Base-by-base conservation (phyloP, 2,329 filamentous ascomycete species). In the Stagonosporopsis rhizophila region DNA sequence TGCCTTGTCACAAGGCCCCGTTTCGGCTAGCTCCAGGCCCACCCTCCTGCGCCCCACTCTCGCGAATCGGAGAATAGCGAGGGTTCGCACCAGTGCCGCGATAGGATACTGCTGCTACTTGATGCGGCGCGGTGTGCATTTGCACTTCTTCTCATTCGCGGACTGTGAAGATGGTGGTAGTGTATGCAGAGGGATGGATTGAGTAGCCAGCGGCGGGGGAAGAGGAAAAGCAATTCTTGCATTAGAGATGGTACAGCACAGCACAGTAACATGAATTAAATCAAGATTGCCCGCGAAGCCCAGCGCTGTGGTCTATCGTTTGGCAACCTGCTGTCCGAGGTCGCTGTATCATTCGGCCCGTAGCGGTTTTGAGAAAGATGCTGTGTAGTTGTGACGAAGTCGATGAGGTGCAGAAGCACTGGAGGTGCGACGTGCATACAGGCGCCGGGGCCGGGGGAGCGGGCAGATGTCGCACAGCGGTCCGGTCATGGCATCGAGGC, bases 1-100 rank as follows among this genome's bases (percentile, higher is more conserved):
- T 9, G 11, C 38, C 28, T 39, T 35, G 19, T 14, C 19, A 20
- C 35, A 38, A 38, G 20, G 34, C 34, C 35, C 17, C 35, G 35
- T 38, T 38, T 1, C 17, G 35, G 35, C n/a, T 32, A 15, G 14
- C 12, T 14, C 12, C 7, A 11, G 20, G 35, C 34, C n/a, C 3
- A 3, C 35, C n/a, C 3, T 12, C 35, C 35, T 11, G 17, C 17
- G 30, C 15, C 30, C 30, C 30, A 32, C 35, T 17, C 35, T 38
- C 35, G 28, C 47, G 34, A 47, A 32, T 39, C 35, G 35, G 46
- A 48, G 23, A 47, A 38, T 17, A 32, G 30, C 30, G 30, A 32
- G 30, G 12, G 30, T 15, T 7, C 9, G 22, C 42, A 14, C 42
- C 30, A 22, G 41, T 17, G 44, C 7, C 32, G 15, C 44, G 32